A percentile compares a stretch with the other conserved stretches of the same genome.
phyloP scores from a whole-genome alignment of 768 basidiomycete genomes.

The Suillus clintonianus region DNA sequence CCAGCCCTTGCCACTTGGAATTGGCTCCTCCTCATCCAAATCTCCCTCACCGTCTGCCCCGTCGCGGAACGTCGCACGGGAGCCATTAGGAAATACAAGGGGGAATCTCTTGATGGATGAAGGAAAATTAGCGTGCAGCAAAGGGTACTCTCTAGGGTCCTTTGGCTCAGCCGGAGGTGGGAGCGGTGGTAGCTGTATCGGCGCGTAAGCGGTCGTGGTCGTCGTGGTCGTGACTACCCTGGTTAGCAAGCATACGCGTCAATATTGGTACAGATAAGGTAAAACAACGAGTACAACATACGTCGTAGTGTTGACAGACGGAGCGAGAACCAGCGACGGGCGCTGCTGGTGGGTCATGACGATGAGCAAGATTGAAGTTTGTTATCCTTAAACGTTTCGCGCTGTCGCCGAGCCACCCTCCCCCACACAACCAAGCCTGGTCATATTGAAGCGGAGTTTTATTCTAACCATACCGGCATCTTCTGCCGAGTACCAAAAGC shows the following conservation, averaged over 20 bases:
- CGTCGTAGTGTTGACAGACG: slow-evolving; percentile 86
- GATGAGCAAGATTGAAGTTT: slow-evolving; percentile 29
- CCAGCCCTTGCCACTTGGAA: slow-evolving; percentile 71
- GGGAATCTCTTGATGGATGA: slow-evolving; percentile 72
- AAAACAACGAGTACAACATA: slow-evolving; percentile 38
- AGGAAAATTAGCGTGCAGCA: slow-evolving; percentile 76
- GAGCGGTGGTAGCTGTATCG: slow-evolving; percentile 77
- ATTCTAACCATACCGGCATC: slow-evolving; percentile 20
- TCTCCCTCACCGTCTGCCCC: slow-evolving; percentile 63
- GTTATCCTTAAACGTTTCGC: slow-evolving; percentile 14
- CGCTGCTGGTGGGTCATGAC: slow-evolving; percentile 65
- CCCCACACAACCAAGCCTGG: slow-evolving; percentile 30
- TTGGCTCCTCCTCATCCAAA: slow-evolving; percentile 72
- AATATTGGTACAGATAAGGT: slow-evolving; percentile 10
- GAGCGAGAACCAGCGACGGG: slow-evolving; percentile 71
- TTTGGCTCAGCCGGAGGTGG: slow-evolving; percentile 72
- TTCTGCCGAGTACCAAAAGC: slow-evolving; percentile 14
- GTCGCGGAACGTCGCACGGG: slow-evolving; percentile 78
- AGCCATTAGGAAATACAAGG: slow-evolving; percentile 78
- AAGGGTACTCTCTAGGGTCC: slow-evolving; percentile 78
- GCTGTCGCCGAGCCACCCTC: slow-evolving; percentile 34
- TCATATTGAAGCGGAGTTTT: slow-evolving; percentile 26
- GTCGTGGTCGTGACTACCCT: slow-evolving; percentile 92
- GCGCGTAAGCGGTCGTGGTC: slow-evolving; percentile 86
- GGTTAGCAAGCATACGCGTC: slow-evolving; percentile 24